Base-by-base conservation (phyloP, 768 basidiomycete species). In the Chalciporus sphaerocephalus region DNA sequence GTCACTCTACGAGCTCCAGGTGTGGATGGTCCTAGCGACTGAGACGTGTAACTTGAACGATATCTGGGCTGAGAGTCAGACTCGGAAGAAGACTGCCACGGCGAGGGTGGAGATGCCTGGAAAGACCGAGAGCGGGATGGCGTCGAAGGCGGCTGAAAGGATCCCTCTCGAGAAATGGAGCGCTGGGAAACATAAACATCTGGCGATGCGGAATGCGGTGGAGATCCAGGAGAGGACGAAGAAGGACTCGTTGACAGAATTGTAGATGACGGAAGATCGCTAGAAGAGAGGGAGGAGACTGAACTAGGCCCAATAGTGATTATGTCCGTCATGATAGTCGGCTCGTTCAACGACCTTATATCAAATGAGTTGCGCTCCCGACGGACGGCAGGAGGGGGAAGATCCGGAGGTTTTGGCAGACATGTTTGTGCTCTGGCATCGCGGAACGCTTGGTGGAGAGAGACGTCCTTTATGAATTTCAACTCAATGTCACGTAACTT, bases 381-480 rank as follows among this genome's bases (percentile, higher is more conserved):
- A 13, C 48, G 1, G 8, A 18, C 42, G 8, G 33, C 6, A 20
- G 59, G 64, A n/a, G 56, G 61, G 0, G 61, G 64, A 11, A 65
- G 44, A 42, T 57, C 55, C 0, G 44, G 57, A 2, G 66, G 42
- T 16, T 55, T 55, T 6, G 64, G 64, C 3, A 65, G 49, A 30
- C 11, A 57, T 0, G 64, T 65, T 33, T 47, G 41, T 22, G 64
- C 64, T 47, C 64, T 63, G 12, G 64, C 64, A 34, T 67, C 61
- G 18, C 65, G 64, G 20, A 65, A 65, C n/a, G 66, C 64, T 23
- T 34, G 27, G 32, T 65, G 64, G 0, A 65, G 37, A 32, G 53
- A 51, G 5, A n/a, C 16, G 40, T 65, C 64, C 40, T 42, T 57
- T 50, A 67, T 62, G 46, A 66, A 65, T 66, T 67, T 67, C 32